A percentile compares a stretch with the other conserved stretches of the same genome.
These are phyloP conservation scores for Eurotiales sp. DNA, from an alignment of 2,329 filamentous ascomycete genomes.

Conservation along the genomic window DNA sequence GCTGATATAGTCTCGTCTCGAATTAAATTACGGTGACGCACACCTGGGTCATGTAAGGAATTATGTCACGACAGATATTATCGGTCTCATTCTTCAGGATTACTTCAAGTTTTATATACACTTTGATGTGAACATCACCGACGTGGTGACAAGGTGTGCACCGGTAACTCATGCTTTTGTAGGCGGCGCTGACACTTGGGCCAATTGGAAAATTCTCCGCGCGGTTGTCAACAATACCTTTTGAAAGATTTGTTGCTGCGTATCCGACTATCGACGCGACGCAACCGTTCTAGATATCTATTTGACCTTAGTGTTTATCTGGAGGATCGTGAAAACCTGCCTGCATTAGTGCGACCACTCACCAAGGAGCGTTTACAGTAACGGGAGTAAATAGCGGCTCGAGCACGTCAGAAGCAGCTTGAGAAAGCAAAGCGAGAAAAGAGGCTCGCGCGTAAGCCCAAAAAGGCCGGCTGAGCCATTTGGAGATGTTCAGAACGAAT, in stretches of 20 bases:
- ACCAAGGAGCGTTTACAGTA: conserved; percentile 55
- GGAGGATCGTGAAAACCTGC: conserved; percentile 69
- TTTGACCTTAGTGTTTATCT: conserved; percentile 82
- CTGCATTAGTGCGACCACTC: conserved; percentile 68
- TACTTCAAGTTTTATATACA: conserved; percentile 80
- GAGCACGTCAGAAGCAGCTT: conserved; percentile 44
- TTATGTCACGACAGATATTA: conserved; percentile 86
- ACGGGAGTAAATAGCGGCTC: conserved; percentile 52
- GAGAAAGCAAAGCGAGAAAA: conserved; percentile 58
- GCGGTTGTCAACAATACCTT: conserved; percentile 72
- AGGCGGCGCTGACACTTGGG: neutral
- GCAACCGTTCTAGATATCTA: conserved; percentile 53
- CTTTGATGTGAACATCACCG: conserved; percentile 93
- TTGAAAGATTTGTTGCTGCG: conserved; percentile 63
- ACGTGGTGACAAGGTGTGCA: conserved; percentile 67
- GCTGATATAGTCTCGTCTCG: neutral
- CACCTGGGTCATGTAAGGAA: conserved; percentile 83
- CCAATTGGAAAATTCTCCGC: conserved; percentile 57
- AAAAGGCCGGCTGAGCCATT: conserved; percentile 55
- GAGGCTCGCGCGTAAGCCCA: conserved; percentile 51
- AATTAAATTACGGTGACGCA: conserved; percentile 68
- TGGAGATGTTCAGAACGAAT: conserved; percentile 55
- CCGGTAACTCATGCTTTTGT: neutral
- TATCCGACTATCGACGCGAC: conserved; percentile 41
- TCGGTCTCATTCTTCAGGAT: conserved; percentile 74